Evolutionary conservation across 2,329 filamentous ascomycete genomes (phyloP).

Genomic region (Colletotrichum euphorbiae): DNA sequence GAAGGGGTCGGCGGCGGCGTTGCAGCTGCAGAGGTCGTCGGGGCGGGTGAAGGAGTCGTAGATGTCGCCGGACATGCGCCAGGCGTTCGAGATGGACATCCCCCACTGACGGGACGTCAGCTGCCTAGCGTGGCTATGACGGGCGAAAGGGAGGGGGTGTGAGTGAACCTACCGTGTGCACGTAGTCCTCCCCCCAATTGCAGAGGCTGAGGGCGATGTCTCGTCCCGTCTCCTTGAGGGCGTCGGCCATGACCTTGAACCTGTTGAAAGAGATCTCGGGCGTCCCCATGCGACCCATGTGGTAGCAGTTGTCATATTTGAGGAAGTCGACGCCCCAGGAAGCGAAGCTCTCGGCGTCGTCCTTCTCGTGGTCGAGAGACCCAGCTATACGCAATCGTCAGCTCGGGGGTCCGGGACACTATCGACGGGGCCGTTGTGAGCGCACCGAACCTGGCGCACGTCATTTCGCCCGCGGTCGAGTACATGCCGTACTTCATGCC

Average conservation of each 20-base stretch:
- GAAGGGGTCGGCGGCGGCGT: conserved; percentile 44
- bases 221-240: conserved; percentile 47
- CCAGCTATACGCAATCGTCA: conserved; percentile 47
- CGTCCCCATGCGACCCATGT: conserved; percentile 45
- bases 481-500: conserved; percentile 55
- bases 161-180: conserved; percentile 30
- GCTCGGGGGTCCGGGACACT: neutral
- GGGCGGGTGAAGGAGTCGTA: conserved; percentile 49
- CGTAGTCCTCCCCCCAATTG: conserved; percentile 50
- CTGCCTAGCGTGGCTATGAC: conserved; percentile 12
- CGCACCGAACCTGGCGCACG: conserved; percentile 58
- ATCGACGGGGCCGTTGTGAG: neutral
- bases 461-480: conserved; percentile 56
- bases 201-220: conserved; percentile 50
- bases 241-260: conserved; percentile 50
- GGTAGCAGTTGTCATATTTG: conserved; percentile 64
- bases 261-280: conserved; percentile 45
- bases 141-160: neutral
- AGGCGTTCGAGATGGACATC: conserved; percentile 47
- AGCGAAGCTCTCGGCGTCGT: conserved; percentile 65
- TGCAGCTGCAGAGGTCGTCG: conserved; percentile 48
- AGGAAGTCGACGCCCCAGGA: conserved; percentile 65
- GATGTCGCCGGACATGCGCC: conserved; percentile 50
- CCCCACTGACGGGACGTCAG: conserved; percentile 41
- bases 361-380: conserved; percentile 61